These are phyloP conservation scores for Medicago lupulina DNA, from an alignment of 306 rosid genomes.

Conservation along the genomic window DNA sequence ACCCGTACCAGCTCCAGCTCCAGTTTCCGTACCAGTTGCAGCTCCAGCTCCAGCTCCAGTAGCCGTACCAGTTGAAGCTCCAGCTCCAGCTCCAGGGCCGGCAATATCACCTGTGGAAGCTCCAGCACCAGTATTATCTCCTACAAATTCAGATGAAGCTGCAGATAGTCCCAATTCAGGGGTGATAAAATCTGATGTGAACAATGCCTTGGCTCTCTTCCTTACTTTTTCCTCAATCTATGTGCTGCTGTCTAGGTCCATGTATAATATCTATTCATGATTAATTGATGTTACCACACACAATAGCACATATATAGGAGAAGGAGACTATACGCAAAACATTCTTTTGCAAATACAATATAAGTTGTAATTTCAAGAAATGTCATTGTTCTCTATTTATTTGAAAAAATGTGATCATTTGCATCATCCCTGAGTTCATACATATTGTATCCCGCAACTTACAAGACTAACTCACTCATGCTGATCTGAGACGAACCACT, in stretches of 20 bases:
- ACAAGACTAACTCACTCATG: not conserved
- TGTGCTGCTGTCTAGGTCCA: not conserved
- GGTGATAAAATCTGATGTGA: not conserved
- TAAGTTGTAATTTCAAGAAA: not conserved
- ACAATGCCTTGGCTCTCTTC: slow-evolving; percentile 1
- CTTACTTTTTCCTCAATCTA: slow-evolving; percentile 16
- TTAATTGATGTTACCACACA: not conserved
- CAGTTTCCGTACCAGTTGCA: not conserved
- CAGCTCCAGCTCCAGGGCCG: slow-evolving; percentile 16
- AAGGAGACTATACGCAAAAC: not conserved
- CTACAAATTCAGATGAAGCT: not conserved
- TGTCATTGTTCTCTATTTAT: not conserved
- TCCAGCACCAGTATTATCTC: not conserved
- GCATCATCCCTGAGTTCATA: not conserved
- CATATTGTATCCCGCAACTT: not conserved
- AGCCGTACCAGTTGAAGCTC: not conserved
- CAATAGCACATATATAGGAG: not conserved
- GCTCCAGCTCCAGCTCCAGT: not conserved
- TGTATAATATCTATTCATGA: not conserved
- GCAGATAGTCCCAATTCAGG: not conserved
- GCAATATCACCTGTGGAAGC: not conserved
- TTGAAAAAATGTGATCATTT: not conserved
- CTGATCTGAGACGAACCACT: not conserved
- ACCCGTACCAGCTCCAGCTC: not conserved
- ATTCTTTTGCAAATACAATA: slow-evolving; percentile 12